Conservation (phyloP, 257 asterid genomes). For the Perilla frutescens region DNA sequence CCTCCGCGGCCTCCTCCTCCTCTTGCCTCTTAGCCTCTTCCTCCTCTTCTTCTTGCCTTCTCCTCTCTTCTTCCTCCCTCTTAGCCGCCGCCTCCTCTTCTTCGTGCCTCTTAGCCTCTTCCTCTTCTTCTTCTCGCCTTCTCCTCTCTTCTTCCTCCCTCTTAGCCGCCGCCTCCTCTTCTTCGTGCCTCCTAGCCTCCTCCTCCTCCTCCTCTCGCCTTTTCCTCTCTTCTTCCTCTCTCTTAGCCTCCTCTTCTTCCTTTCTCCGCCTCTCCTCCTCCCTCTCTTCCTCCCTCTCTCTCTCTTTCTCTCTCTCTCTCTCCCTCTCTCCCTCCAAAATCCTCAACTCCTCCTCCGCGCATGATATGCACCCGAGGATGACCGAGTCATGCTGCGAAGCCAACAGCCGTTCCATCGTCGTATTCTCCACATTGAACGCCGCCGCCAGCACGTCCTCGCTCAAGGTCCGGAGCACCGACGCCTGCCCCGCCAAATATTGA, state of each 20-base stretch:
- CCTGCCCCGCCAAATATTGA: conserved; percentile 71
- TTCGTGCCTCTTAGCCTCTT: conserved; percentile 7
- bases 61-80: conserved; percentile 2
- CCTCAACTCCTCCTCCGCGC: conserved; percentile 81
- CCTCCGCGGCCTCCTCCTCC: conserved; percentile 3
- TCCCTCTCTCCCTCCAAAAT: conserved; percentile 60
- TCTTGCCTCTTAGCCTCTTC: conserved; percentile 17
- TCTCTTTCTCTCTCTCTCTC: conserved; percentile 46
- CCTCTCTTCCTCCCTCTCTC: conserved; percentile 50
- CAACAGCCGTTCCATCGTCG: conserved; percentile 55
- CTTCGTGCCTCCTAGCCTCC: background rate
- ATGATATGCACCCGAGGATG: conserved; percentile 66
- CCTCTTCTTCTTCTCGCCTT: conserved; percentile 11
- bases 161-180: background rate
- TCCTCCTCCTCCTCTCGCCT: conserved; percentile 24
- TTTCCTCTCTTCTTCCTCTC: background rate
- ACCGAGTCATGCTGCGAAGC: conserved; percentile 51
- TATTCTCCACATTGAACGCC: conserved; percentile 50
- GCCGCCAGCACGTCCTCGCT: conserved; percentile 55
- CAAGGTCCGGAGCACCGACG: conserved; percentile 63
- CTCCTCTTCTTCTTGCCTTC: conserved; percentile 21
- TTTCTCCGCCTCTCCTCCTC: conserved; percentile 17
- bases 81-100: conserved; percentile 21
- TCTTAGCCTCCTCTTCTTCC: conserved; percentile 28
- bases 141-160: conserved; percentile 35